Evolutionary conservation across 371 early-diverging fungal genomes (phyloP), one percentile per base, ranked within the genome.

Genomic region (Lichtheimia ornata): DNA sequence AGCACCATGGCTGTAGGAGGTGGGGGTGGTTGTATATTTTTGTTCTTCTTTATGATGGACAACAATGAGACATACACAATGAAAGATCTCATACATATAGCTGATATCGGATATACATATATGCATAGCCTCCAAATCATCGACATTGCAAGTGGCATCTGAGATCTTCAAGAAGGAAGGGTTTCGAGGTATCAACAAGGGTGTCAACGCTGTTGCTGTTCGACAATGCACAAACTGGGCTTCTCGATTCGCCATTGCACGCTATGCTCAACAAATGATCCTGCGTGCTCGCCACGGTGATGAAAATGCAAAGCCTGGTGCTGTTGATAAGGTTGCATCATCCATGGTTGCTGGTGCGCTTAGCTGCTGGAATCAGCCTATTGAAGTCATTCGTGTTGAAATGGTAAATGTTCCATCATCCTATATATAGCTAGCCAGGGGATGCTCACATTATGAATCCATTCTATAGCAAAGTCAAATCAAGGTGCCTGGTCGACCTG

Each of bases 151-250:
- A 45, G 87, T 96, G 50, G 98, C 98, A 11, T 69, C 76, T 22
- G 94, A 96, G 52, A 95, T 98, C 63, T 94, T 91, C 70, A 84
- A 88, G 67, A 82, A 79, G 25, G 98, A 98, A 81, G 98, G 98
- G 57, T 90, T 97, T 67, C 83, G 85, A 15, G 98, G 98, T 25
- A 91, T 98, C 70, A 98, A 98, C 83, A 96, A 96, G 74, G 95
- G 94, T 40, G 95, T 94, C 13, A 90, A 88, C 50, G 94, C 95
- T 7, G 95, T 94, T 17, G 97, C 97, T 0, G 60, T 97, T 52
- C 84, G 97, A 55, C 97, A 97, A 72, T 90, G 90, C 74, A 96
- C 98, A 61, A 98, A 97, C 84, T 98, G 98, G 98, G 98, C 95
- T 24, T 93, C 93, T 27, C 87, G 98, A 40, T 91, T 97, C 59